Conservation (phyloP, 352 stramenopile species). For the Elongisporangium undulatum region DNA sequence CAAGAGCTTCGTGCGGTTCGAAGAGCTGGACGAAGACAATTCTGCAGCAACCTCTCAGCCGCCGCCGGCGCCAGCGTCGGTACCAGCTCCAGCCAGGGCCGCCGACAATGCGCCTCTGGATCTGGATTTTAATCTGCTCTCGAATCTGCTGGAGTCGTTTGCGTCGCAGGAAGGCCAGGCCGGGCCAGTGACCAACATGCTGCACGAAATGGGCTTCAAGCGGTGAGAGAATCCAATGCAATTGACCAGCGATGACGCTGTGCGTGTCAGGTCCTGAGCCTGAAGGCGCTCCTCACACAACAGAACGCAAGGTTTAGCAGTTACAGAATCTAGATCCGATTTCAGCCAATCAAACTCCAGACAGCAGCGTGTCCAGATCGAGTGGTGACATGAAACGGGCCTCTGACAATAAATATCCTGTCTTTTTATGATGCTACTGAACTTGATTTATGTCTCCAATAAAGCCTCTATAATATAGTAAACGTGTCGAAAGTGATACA, state of each 20-base stretch:
- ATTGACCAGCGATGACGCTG: not conserved
- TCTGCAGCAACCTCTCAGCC: not conserved
- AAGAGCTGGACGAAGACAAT: constrained; percentile 9
- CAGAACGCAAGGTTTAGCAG: not conserved
- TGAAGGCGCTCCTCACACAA: not conserved
- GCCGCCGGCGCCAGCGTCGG: not conserved
- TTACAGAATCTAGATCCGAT: not conserved
- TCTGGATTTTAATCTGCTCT: constrained; percentile 80
- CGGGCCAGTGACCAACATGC: constrained; percentile 71
- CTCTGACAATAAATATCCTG: not conserved
- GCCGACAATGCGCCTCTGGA: constrained; percentile 33
- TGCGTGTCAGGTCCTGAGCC: not conserved
- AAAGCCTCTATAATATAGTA: not conserved
- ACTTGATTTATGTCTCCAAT: not conserved
- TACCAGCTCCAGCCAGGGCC: not conserved
- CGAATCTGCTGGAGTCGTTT: constrained; percentile 79
- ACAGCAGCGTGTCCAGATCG: not conserved
- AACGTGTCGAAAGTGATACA: not conserved
- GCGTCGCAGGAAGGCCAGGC: constrained; percentile 69
- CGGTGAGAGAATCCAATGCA: not conserved
- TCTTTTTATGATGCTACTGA: not conserved
- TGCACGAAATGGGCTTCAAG: constrained; percentile 50
- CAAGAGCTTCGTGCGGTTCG: constrained; percentile 48
- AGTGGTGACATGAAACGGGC: not conserved
- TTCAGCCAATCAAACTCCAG: not conserved